These are phyloP conservation scores for Tetradesmus lagerheimii DNA, from an alignment of 139 green algal genomes.

Conservation along the genomic window DNA sequence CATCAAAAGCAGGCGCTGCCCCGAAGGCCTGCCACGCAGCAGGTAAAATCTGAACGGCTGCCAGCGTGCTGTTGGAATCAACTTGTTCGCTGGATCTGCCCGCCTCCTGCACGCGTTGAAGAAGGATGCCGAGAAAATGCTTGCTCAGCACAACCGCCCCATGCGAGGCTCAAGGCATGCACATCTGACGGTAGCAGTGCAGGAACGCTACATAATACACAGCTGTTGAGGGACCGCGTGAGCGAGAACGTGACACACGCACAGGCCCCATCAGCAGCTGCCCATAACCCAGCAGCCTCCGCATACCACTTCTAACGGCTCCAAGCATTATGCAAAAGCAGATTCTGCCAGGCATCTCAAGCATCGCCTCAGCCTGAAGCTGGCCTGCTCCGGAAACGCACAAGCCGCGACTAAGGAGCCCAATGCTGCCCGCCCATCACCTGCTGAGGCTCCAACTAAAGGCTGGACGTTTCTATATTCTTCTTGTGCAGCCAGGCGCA, in stretches of 20 bases:
- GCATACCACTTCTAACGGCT: not conserved
- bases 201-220: not conserved
- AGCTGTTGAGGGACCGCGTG: not conserved
- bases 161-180: not conserved
- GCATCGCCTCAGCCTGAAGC: not conserved
- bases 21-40: slow-evolving; percentile 18
- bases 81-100: not conserved
- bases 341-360: not conserved
- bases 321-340: not conserved
- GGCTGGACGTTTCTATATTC: no score
- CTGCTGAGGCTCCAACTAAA: not conserved
- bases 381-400: not conserved
- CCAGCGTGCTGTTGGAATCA: slow-evolving; percentile 2
- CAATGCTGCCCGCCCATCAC: not conserved
- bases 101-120: not conserved
- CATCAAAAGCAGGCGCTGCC: slow-evolving; percentile 29
- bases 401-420: not conserved
- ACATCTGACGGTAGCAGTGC: not conserved
- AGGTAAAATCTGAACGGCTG: slow-evolving; percentile 14
- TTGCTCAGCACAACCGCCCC: slow-evolving; percentile 5
- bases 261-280: not conserved
- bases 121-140: not conserved
- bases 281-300: not conserved
- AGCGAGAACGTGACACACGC: not conserved
- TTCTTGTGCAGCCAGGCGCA: not conserved